Evolutionary conservation across 768 basidiomycete species (phyloP).

Genomic region (Psilocybe tampanensis): DNA sequence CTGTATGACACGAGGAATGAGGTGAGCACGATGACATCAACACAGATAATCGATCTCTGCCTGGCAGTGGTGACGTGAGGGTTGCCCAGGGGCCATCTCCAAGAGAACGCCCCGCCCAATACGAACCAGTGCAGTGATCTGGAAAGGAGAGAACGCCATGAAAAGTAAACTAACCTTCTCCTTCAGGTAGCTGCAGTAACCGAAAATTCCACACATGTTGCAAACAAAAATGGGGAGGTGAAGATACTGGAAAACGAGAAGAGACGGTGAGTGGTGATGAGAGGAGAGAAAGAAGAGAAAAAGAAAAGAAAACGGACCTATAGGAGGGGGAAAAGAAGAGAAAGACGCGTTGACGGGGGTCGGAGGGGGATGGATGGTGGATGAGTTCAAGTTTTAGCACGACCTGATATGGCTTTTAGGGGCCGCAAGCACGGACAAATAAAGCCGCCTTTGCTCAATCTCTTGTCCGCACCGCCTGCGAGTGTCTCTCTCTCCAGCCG

Average conservation of each 20-base stretch:
- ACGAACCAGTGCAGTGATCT: neutral
- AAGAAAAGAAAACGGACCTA: conserved; percentile 4
- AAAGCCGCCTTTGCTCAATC: conserved; percentile 14
- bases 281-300: neutral
- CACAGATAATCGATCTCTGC: conserved; percentile 18
- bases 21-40: conserved; percentile 10
- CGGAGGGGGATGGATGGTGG: conserved; percentile 15
- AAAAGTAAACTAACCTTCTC: conserved; percentile 72
- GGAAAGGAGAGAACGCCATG: neutral
- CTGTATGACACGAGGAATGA: conserved; percentile 41
- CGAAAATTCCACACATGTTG: conserved; percentile 94
- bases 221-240: conserved; percentile 7
- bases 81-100: neutral
- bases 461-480: conserved; percentile 16
- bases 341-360: conserved; percentile 25
- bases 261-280: neutral
- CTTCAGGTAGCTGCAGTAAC: conserved; percentile 91
- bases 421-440: conserved; percentile 33
- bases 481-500: conserved; percentile 2
- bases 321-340: conserved; percentile 15
- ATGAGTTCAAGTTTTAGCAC: conserved; percentile 19
- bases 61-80: conserved; percentile 1
- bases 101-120: conserved; percentile 1
- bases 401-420: conserved; percentile 14
- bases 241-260: neutral